Percentiles rank a stretch among this genome's conserved stretches.
phyloP scores from a whole-genome alignment of 306 rosid genomes.

The Psophocarpus tetragonolobus region DNA sequence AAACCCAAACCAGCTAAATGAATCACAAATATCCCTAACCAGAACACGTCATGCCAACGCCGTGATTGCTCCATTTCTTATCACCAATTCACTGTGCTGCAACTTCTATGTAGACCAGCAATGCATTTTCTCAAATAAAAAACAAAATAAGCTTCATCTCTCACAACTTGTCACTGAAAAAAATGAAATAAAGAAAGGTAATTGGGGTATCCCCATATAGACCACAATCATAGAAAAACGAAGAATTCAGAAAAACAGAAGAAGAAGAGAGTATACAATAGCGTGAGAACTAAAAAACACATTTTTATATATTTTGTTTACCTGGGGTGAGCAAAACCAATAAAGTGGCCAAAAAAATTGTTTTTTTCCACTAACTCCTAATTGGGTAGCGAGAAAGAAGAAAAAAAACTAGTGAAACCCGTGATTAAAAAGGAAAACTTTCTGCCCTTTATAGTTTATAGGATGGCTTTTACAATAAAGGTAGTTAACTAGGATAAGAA shows the following conservation, averaged over 20 bases:
- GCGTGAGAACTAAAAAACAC: not conserved
- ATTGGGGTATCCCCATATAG: not conserved
- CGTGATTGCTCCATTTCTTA: constrained; percentile 53
- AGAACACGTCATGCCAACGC: constrained; percentile 87
- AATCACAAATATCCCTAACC: constrained; percentile 70
- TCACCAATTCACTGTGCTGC: constrained; percentile 50
- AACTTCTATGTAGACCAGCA: constrained; percentile 48
- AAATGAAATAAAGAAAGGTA: not conserved
- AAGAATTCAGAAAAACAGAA: not conserved
- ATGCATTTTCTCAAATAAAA: constrained; percentile 45
- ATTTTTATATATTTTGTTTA: not conserved
- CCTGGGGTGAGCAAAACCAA: not conserved
- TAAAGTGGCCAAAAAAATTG: not conserved
- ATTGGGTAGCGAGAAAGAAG: not conserved
- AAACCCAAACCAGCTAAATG: constrained; percentile 76
- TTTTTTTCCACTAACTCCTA: not conserved
- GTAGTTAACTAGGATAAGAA: not conserved
- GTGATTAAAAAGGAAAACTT: not conserved
- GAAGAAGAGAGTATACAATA: not conserved
- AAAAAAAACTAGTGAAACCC: not conserved
- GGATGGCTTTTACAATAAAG: not conserved
- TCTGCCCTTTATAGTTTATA: not conserved
- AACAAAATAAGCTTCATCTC: not conserved
- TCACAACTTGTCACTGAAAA: not conserved
- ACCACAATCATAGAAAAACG: not conserved